These are phyloP conservation scores for Pyronema domesticum DNA, from an alignment of 495 filamentous ascomycete species.

Conservation along the genomic window DNA sequence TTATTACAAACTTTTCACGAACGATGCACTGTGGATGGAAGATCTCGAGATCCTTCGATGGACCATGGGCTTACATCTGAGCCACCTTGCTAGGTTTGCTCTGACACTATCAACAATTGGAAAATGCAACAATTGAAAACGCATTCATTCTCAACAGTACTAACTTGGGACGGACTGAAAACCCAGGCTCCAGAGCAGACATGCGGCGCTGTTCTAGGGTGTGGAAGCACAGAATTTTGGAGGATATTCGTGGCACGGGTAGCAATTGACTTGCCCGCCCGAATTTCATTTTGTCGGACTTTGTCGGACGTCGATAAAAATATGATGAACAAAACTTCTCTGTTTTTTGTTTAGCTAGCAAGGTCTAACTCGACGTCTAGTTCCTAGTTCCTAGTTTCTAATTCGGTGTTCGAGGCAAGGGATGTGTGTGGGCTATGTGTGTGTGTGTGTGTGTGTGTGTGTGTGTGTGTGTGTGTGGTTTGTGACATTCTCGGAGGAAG, in stretches of 20 bases:
- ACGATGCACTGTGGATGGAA: too few relatives aligned
- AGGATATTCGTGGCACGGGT: constrained; percentile 1
- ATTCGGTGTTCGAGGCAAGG: too few relatives aligned
- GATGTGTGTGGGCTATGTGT: neutral
- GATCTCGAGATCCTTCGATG: too few relatives aligned
- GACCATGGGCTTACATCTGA: too few relatives aligned
- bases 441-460: neutral
- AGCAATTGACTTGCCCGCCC: neutral
- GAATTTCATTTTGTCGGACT: neutral
- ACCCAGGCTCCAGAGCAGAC: too few relatives aligned
- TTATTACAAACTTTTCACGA: too few relatives aligned
- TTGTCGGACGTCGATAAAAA: neutral
- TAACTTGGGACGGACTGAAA: neutral
- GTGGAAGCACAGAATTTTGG: neutral
- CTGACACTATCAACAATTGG: neutral
- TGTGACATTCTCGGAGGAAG: neutral
- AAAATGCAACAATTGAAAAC: neutral
- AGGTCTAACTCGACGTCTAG: neutral
- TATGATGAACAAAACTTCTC: neutral
- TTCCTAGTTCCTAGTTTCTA: neutral
- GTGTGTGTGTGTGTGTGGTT: neutral
- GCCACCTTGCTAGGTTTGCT: too few relatives aligned
- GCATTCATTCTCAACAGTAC: neutral
- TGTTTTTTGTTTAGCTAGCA: neutral
- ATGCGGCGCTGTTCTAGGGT: neutral